These are phyloP conservation scores for Davidsoniella neocaledoniae DNA, from an alignment of 2,329 filamentous ascomycete genomes.

Conservation along the genomic window DNA sequence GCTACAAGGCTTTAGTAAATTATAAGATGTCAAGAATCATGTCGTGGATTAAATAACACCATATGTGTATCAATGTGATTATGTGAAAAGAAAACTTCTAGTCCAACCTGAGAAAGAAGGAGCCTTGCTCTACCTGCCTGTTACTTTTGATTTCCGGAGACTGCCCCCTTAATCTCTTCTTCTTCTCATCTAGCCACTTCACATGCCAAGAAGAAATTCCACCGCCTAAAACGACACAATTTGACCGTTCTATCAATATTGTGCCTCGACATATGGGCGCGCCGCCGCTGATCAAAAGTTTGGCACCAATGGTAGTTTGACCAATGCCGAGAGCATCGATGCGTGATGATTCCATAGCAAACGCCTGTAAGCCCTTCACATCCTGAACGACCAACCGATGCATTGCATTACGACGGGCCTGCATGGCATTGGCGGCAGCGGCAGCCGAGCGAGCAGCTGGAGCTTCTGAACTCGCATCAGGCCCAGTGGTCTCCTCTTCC, in stretches of 20 bases:
- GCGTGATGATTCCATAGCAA: constrained; percentile 53
- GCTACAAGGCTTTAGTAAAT: not conserved
- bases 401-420: constrained; percentile 31
- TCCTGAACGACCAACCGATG: constrained; percentile 79
- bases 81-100: not conserved
- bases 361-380: constrained; percentile 48
- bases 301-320: constrained; percentile 59
- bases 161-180: constrained; percentile 48
- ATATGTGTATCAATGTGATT: not conserved
- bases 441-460: not conserved
- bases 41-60: no score
- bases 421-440: constrained; percentile 13
- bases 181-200: constrained; percentile 55
- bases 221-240: constrained; percentile 62
- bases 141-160: constrained; percentile 20
- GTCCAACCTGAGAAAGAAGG: no score
- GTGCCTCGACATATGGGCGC: constrained; percentile 56
- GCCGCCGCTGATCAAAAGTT: constrained; percentile 54
- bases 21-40: not conserved
- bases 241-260: constrained; percentile 56
- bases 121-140: not conserved
- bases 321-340: constrained; percentile 49
- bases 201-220: constrained; percentile 71
- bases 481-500: constrained; percentile 27
- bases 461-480: constrained; percentile 17